Conservation (phyloP, 73 alveolate species). For the Breviolum minutum region DNA sequence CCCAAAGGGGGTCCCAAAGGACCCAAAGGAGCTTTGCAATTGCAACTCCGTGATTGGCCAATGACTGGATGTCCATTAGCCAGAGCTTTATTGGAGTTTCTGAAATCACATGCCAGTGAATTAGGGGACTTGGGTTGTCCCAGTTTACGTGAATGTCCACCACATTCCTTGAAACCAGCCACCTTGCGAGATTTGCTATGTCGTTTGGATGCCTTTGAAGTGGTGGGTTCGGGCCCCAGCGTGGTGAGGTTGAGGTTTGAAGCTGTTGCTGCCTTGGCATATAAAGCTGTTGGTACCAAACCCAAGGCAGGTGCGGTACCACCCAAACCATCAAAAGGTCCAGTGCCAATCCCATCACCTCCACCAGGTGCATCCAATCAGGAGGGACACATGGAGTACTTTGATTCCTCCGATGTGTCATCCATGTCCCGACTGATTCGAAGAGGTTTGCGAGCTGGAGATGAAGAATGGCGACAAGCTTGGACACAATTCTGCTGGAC, state of each 20-base stretch:
- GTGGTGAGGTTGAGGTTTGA: conserved; percentile 46
- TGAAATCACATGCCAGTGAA: conserved; percentile 34
- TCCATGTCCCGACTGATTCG: conserved; percentile 55
- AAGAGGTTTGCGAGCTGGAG: conserved; percentile 45
- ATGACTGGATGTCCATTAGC: conserved; percentile 92
- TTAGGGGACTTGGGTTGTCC: conserved; percentile 80
- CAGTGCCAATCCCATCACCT: background rate
- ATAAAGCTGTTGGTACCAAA: conserved; percentile 85
- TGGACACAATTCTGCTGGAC: conserved; percentile 90
- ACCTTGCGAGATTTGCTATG: conserved; percentile 15
- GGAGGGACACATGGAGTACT: background rate
- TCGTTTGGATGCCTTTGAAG: conserved; percentile 79
- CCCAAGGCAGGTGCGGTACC: conserved; percentile 66
- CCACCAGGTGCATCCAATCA: background rate
- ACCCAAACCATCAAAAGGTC: background rate
- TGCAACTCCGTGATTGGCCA: conserved; percentile 71
- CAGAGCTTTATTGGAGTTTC: conserved; percentile 75
- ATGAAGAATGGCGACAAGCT: conserved; percentile 82
- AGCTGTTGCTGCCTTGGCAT: conserved; percentile 82
- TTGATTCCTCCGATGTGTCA: background rate
- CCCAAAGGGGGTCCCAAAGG: background rate
- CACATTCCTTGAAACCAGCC: conserved; percentile 48
- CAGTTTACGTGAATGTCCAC: conserved; percentile 62
- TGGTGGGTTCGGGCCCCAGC: conserved; percentile 34
- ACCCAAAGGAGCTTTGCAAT: conserved; percentile 27